These are phyloP conservation scores for Citrullus colocynthis DNA, from an alignment of 306 rosid genomes.

Conservation along the genomic window DNA sequence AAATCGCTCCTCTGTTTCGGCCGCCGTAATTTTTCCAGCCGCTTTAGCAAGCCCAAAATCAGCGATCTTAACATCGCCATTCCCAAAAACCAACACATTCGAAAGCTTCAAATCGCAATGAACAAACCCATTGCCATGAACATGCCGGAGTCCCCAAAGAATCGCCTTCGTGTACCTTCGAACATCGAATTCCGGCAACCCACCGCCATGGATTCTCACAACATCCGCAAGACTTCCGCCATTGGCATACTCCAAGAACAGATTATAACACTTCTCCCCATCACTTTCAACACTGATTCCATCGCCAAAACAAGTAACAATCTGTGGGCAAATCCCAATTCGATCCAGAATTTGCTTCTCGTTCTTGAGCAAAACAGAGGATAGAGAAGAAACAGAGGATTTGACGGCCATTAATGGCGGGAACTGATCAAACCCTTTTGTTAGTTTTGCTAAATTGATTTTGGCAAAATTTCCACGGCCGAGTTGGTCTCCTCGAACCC, in stretches of 20 bases:
- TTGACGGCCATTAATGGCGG: slow-evolving; percentile 46
- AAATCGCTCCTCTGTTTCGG: background rate
- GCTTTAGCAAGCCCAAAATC: slow-evolving; percentile 67
- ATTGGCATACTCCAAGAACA: slow-evolving; percentile 55
- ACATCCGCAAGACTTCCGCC: slow-evolving; percentile 43
- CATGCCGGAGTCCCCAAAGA: slow-evolving; percentile 25
- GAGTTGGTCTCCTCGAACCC: slow-evolving; percentile 9
- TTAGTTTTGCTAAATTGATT: background rate
- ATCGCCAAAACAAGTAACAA: slow-evolving; percentile 39
- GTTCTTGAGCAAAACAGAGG: slow-evolving; percentile 25
- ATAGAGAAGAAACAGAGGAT: slow-evolving; percentile 13
- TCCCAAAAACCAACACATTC: slow-evolving; percentile 46
- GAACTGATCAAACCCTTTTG: background rate
- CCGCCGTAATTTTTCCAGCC: background rate
- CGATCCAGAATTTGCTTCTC: slow-evolving; percentile 38
- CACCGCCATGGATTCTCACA: slow-evolving; percentile 28
- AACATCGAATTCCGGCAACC: slow-evolving; percentile 27
- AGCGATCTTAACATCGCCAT: slow-evolving; percentile 42
- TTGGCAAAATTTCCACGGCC: slow-evolving; percentile 8
- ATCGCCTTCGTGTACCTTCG: slow-evolving; percentile 31
- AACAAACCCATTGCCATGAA: slow-evolving; percentile 52
- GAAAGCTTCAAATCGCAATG: slow-evolving; percentile 78
- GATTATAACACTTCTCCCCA: slow-evolving; percentile 16
- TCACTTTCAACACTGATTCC: slow-evolving; percentile 31
- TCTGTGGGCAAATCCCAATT: slow-evolving; percentile 29